Evolutionary conservation across 352 stramenopile species (phyloP).

Genomic region (Aphanomyces invadans): DNA sequence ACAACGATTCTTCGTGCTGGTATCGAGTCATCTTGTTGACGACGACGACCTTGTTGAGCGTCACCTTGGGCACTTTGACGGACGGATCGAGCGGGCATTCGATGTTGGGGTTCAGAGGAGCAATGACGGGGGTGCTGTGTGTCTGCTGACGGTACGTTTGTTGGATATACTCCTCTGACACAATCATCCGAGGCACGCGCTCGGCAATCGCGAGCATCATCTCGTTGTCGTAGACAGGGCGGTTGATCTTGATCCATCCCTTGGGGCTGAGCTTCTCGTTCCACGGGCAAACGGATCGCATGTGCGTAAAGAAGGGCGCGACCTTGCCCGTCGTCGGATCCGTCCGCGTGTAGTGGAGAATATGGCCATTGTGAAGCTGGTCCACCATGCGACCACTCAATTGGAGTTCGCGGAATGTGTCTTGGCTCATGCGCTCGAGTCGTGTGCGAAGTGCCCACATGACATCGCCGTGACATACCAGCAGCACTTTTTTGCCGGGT

Average conservation of each 20-base stretch:
- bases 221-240: constrained; percentile 85
- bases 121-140: too few relatives aligned
- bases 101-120: constrained; percentile 20
- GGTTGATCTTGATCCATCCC: constrained; percentile 82
- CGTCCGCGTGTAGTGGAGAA: constrained; percentile 78
- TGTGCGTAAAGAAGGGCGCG: constrained; percentile 81
- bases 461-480: constrained; percentile 83
- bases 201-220: constrained; percentile 77
- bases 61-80: constrained; percentile 37
- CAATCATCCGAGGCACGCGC: constrained; percentile 79
- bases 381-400: constrained; percentile 80
- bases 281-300: constrained; percentile 85
- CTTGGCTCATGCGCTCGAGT: constrained; percentile 81
- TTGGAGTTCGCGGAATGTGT: constrained; percentile 81
- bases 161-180: constrained; percentile 82
- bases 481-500: constrained; percentile 65
- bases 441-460: constrained; percentile 86
- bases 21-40: constrained; percentile 85
- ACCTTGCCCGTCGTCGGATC: constrained; percentile 64
- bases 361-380: constrained; percentile 85
- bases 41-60: constrained; percentile 75
- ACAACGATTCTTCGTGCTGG: constrained; percentile 75
- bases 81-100: background rate
- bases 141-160: constrained; percentile 60
- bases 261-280: constrained; percentile 85